phyloP scores from a whole-genome alignment of 1,139 yeast species.

The Hyphopichia khmerensis region DNA sequence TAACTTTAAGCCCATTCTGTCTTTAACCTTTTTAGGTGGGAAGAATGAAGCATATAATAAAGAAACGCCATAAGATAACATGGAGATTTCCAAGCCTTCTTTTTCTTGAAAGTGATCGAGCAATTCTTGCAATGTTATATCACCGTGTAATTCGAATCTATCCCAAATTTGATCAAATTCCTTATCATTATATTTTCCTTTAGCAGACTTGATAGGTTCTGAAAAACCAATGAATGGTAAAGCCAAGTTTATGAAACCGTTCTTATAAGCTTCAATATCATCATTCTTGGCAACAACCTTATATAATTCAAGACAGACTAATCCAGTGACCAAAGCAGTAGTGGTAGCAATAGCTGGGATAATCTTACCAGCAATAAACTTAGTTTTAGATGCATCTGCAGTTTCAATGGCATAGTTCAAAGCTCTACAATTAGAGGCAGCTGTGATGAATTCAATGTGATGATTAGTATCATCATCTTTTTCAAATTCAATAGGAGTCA shows the following conservation, averaged over 20 bases:
- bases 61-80: conserved; percentile 91
- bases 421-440: conserved; percentile 96
- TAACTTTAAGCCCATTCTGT: conserved; percentile 65
- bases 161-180: conserved; percentile 93
- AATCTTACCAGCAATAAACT: conserved; percentile 88
- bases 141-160: conserved; percentile 78
- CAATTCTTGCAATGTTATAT: conserved; percentile 73
- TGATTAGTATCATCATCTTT: conserved; percentile 97
- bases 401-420: conserved; percentile 82
- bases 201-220: conserved; percentile 87
- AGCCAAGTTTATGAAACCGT: conserved; percentile 92
- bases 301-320: conserved; percentile 87
- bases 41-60: conserved; percentile 89
- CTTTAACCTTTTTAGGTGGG: conserved; percentile 87
- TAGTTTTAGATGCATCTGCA: conserved; percentile 74
- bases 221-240: conserved; percentile 96
- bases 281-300: conserved; percentile 77
- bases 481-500: conserved; percentile 88
- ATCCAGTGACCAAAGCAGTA: conserved; percentile 93
- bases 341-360: conserved; percentile 99
- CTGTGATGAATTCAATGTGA: conserved; percentile 94
- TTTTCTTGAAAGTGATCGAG: conserved; percentile 73
- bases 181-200: conserved; percentile 78
- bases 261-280: conserved; percentile 85
- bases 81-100: conserved; percentile 83